phyloP scores from a whole-genome alignment of 148 eudicot species.

The Bassia scoparia region DNA sequence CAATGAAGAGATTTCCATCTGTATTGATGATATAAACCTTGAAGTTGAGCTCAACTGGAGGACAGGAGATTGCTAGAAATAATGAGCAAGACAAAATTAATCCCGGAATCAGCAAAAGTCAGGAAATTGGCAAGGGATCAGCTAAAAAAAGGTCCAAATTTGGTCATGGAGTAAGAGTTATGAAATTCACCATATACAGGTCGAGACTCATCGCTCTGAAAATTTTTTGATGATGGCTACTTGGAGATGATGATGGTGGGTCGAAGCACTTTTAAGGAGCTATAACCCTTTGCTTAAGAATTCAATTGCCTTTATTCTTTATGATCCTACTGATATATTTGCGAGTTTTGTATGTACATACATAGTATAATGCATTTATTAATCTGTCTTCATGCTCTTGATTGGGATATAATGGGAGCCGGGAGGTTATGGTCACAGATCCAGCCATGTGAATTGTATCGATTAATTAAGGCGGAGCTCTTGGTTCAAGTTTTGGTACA shows the following conservation, averaged over 20 bases:
- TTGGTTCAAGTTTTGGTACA: slow-evolving; percentile 25
- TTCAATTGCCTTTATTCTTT: slow-evolving; percentile 12
- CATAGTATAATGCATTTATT: slow-evolving; percentile 17
- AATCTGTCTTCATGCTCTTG: slow-evolving; percentile 14
- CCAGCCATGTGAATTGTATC: neutral
- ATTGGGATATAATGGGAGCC: slow-evolving; percentile 11
- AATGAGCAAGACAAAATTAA: slow-evolving; percentile 44
- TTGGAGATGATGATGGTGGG: slow-evolving; percentile 60
- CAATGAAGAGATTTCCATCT: slow-evolving; percentile 19
- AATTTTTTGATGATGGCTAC: slow-evolving; percentile 31
- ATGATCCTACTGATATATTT: slow-evolving; percentile 25
- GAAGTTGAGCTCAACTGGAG: slow-evolving; percentile 42
- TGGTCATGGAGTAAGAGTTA: slow-evolving; percentile 62
- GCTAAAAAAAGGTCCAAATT: slow-evolving; percentile 29
- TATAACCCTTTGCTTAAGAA: neutral
- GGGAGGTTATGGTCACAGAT: neutral
- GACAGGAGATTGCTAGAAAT: slow-evolving; percentile 57
- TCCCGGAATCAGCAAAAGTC: slow-evolving; percentile 81
- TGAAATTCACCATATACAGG: slow-evolving; percentile 53
- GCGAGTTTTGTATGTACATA: slow-evolving; percentile 30
- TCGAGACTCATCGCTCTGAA: slow-evolving; percentile 5
- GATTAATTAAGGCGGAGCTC: slow-evolving; percentile 1
- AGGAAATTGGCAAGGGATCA: slow-evolving; percentile 44
- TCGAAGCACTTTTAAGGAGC: slow-evolving; percentile 42
- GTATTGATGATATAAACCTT: slow-evolving; percentile 20